A percentile compares a stretch with the other conserved stretches of the same genome.
These are phyloP conservation scores for Nicotiana attenuata DNA, from an alignment of 257 asterid genomes.

Conservation along the genomic window DNA sequence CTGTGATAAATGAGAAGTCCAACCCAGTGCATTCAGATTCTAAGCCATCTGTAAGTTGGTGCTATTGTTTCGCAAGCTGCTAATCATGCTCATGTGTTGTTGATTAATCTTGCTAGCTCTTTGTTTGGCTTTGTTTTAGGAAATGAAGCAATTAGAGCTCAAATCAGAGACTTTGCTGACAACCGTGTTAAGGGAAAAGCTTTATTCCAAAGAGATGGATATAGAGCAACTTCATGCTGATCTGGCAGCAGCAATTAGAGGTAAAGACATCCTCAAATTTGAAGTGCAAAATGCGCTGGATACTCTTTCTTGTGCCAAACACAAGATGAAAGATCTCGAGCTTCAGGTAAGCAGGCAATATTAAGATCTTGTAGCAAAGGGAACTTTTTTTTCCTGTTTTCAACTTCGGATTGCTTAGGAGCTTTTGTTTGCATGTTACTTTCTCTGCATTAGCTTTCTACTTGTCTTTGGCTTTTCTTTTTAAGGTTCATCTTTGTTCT, in stretches of 20 bases:
- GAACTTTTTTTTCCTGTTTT: not conserved
- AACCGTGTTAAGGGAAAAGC: slow-evolving; percentile 72
- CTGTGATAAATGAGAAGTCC: slow-evolving; percentile 43
- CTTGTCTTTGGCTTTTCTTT: not conserved
- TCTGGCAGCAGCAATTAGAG: slow-evolving; percentile 79
- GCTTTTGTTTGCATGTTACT: not conserved
- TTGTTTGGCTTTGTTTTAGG: slow-evolving; percentile 41
- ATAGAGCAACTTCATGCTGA: slow-evolving; percentile 91
- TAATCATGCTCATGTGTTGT: not conserved
- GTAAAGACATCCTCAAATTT: slow-evolving; percentile 72
- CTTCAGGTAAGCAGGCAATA: slow-evolving; percentile 54
- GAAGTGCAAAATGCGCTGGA: slow-evolving; percentile 83
- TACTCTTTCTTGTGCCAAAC: slow-evolving; percentile 66
- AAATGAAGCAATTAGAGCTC: slow-evolving; percentile 52
- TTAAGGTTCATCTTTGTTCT: not conserved
- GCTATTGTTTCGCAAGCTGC: not conserved
- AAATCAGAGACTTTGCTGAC: slow-evolving; percentile 85
- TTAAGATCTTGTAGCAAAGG: not conserved
- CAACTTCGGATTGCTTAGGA: not conserved
- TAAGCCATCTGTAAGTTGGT: slow-evolving; percentile 37
- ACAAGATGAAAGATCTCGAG: slow-evolving; percentile 78
- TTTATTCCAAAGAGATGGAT: slow-evolving; percentile 71
- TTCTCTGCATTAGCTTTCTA: not conserved
- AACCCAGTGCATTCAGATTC: slow-evolving; percentile 19
- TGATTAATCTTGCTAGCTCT: slow-evolving; percentile 2